Conservation (phyloP, 2,329 filamentous ascomycete species). For the Ophiostoma novo-ulmi region DNA sequence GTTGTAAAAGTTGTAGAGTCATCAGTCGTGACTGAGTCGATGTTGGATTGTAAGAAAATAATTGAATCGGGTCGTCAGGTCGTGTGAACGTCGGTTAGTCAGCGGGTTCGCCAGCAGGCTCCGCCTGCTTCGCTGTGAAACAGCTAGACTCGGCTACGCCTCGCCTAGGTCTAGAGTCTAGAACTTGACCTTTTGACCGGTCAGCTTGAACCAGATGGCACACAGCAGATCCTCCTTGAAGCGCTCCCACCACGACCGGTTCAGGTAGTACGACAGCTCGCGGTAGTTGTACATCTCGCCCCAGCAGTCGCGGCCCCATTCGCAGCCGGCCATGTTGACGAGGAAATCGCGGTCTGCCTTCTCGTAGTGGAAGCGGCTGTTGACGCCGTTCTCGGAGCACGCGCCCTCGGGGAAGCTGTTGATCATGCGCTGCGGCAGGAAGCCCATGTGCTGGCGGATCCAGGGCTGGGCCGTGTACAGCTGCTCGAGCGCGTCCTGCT, state of each 20-base stretch:
- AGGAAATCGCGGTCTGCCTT: conserved; percentile 83
- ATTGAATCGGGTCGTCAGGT: conserved; percentile 5
- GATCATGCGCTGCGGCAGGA: conserved; percentile 84
- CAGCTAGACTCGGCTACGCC: too few species aligned
- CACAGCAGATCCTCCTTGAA: conserved; percentile 64
- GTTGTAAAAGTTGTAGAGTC: neutral
- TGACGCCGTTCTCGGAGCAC: conserved; percentile 70
- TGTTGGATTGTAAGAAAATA: neutral
- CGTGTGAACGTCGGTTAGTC: neutral
- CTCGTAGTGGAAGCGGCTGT: conserved; percentile 78
- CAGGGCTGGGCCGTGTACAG: conserved; percentile 88
- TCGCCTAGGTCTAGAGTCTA: conserved; percentile 38
- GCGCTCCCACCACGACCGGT: conserved; percentile 73
- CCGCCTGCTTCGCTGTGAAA: too few species aligned
- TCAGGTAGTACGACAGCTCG: conserved; percentile 83
- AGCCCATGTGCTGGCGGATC: conserved; percentile 82
- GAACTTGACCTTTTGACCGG: conserved; percentile 55
- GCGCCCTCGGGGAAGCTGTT: conserved; percentile 92
- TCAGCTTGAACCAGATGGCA: conserved; percentile 58
- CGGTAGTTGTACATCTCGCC: conserved; percentile 95
- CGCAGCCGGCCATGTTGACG: conserved; percentile 97
- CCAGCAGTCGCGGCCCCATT: conserved; percentile 97
- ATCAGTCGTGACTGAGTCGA: neutral
- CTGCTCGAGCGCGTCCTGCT: conserved; percentile 91
- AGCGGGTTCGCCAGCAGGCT: too few species aligned